These are phyloP conservation scores for Lasiosphaeria ovina DNA, from an alignment of 495 filamentous ascomycete species.

Conservation along the genomic window DNA sequence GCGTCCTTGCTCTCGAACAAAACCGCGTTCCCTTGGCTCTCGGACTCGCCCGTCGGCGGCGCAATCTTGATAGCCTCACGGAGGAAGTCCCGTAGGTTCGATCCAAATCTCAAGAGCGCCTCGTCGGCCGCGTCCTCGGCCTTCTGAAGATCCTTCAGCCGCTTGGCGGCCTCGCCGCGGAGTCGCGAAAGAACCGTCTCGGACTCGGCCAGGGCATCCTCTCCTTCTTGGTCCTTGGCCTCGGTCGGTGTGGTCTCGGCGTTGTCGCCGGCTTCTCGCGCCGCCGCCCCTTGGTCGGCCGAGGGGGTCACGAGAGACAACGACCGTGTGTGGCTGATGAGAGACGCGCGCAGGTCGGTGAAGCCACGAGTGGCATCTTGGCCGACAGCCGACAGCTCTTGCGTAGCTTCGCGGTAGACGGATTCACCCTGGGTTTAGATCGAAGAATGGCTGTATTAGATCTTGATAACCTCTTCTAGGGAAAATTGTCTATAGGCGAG, in stretches of 20 bases:
- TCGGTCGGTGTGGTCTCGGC: constrained; percentile 43
- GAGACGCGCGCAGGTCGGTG: constrained; percentile 62
- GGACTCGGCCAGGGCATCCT: constrained; percentile 59
- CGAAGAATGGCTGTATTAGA: not conserved
- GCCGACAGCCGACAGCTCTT: constrained; percentile 76
- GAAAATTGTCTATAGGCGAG: not conserved
- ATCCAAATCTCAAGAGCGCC: constrained; percentile 87
- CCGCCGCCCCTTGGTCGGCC: constrained; percentile 19
- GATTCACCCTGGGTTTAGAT: constrained; percentile 63
- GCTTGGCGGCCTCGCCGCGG: constrained; percentile 74
- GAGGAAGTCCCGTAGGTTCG: constrained; percentile 87
- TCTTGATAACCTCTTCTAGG: not conserved
- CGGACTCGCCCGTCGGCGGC: constrained; percentile 50
- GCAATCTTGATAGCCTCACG: constrained; percentile 87
- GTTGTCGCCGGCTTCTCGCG: constrained; percentile 33
- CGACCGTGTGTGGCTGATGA: constrained; percentile 69
- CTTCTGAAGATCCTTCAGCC: constrained; percentile 85
- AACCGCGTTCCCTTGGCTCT: constrained; percentile 42
- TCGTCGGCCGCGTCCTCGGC: constrained; percentile 98
- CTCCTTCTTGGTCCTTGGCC: constrained; percentile 38
- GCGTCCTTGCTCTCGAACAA: constrained; percentile 91
- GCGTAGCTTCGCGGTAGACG: constrained; percentile 77
- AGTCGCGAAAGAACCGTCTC: constrained; percentile 83
- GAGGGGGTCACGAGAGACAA: constrained; percentile 60
- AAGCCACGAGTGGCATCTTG: constrained; percentile 84